A percentile compares a stretch with the other conserved stretches of the same genome.
Conservation (phyloP, 2,329 filamentous ascomycete genomes). For the Phaeosphaeriaceae sp. region DNA sequence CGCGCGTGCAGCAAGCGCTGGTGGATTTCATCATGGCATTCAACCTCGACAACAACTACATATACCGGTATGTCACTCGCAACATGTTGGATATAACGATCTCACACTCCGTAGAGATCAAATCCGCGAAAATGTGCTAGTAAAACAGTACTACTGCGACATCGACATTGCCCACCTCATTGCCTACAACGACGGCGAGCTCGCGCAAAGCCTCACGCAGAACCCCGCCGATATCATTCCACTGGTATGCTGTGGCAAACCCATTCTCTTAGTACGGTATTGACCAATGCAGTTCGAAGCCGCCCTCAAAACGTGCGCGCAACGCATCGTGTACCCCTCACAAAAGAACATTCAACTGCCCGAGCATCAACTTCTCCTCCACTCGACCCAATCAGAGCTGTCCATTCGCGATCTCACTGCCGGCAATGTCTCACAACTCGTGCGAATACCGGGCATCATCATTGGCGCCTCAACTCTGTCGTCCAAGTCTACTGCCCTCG, state of each 20-base stretch:
- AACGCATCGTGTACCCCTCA: slow-evolving; percentile 88
- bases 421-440: slow-evolving; percentile 90
- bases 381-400: slow-evolving; percentile 88
- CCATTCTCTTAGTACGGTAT: neutral
- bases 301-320: slow-evolving; percentile 88
- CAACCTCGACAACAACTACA: slow-evolving; percentile 89
- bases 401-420: slow-evolving; percentile 95
- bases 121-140: slow-evolving; percentile 89
- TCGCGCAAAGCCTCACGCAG: slow-evolving; percentile 86
- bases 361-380: slow-evolving; percentile 91
- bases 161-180: slow-evolving; percentile 95
- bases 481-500: slow-evolving; percentile 87
- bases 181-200: slow-evolving; percentile 85
- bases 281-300: slow-evolving; percentile 75
- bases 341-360: slow-evolving; percentile 73
- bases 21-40: slow-evolving; percentile 94
- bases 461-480: slow-evolving; percentile 97
- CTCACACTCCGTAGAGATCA: slow-evolving; percentile 74
- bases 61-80: slow-evolving; percentile 72
- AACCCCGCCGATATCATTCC: slow-evolving; percentile 94
- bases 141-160: slow-evolving; percentile 95
- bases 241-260: slow-evolving; percentile 63
- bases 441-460: slow-evolving; percentile 95
- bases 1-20: slow-evolving; percentile 73
- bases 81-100: slow-evolving; percentile 8